Conservation (phyloP, 306 rosid genomes). For the Fragaria vesca region DNA sequence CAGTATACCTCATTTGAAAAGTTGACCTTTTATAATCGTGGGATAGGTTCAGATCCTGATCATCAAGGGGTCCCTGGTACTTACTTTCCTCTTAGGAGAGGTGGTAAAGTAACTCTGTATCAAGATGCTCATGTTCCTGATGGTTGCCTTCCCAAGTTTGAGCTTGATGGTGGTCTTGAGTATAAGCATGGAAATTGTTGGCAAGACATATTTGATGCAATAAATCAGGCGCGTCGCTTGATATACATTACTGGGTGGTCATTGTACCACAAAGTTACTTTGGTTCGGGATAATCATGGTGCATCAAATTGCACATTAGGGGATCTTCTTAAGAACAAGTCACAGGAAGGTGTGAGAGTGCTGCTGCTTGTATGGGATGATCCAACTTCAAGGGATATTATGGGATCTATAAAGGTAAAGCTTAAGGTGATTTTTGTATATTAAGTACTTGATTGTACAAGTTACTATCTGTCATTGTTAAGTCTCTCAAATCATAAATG, state of each 20-base stretch:
- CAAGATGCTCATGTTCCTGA: not conserved
- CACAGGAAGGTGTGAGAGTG: not conserved
- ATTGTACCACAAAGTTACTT: not conserved
- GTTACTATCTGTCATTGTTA: not conserved
- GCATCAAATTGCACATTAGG: not conserved
- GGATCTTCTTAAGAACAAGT: not conserved
- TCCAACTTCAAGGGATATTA: not conserved
- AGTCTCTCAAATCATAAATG: not conserved
- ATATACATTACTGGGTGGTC: not conserved
- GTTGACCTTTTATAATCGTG: not conserved
- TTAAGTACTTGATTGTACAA: not conserved
- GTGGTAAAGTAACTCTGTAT: not conserved
- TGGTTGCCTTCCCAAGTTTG: not conserved
- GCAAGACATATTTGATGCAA: not conserved
- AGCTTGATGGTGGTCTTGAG: not conserved
- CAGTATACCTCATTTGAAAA: slow-evolving; percentile 55
- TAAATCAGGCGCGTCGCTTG: not conserved
- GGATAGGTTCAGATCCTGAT: not conserved
- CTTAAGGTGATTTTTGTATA: slow-evolving; percentile 2
- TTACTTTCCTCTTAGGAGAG: not conserved
- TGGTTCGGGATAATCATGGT: not conserved
- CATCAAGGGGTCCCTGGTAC: not conserved
- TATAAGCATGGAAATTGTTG: not conserved
- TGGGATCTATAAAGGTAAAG: not conserved
- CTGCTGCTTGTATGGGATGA: not conserved